Evolutionary conservation across 2,329 filamentous ascomycete species (phyloP).

Genomic region (Microsporum audouinii): DNA sequence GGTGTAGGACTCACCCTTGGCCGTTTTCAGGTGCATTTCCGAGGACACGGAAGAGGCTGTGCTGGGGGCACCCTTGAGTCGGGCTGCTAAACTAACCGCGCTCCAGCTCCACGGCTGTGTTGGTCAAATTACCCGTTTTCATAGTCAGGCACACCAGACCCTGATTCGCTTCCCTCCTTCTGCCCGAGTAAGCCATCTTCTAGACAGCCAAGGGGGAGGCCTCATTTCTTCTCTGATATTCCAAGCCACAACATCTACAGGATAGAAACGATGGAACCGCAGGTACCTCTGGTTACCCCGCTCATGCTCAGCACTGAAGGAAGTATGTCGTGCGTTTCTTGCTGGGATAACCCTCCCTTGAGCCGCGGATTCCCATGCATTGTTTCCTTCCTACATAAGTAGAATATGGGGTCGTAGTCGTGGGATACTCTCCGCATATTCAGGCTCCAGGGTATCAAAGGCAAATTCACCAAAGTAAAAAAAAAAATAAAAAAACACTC

Average conservation of each 20-base stretch:
- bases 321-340: background rate
- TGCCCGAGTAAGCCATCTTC: background rate
- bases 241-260: too few relatives aligned
- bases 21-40: background rate
- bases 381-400: background rate
- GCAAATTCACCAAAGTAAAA: background rate
- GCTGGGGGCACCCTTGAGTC: background rate
- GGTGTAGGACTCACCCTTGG: background rate
- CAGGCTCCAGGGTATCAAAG: background rate
- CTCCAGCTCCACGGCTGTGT: background rate
- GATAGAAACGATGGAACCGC: background rate
- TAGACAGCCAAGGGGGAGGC: background rate
- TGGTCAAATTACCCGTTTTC: background rate
- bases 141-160: background rate
- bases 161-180: background rate
- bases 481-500: background rate
- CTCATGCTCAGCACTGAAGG: background rate
- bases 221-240: background rate
- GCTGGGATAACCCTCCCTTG: conserved; percentile 1
- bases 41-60: background rate
- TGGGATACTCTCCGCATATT: background rate
- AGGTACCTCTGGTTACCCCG: background rate
- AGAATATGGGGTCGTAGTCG: background rate
- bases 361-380: background rate
- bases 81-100: background rate